A percentile compares a stretch with the other conserved stretches of the same genome.
Evolutionary conservation across 202 grass and related monocot genomes (phyloP).

Genomic region (Sporobolus alterniflorus): DNA sequence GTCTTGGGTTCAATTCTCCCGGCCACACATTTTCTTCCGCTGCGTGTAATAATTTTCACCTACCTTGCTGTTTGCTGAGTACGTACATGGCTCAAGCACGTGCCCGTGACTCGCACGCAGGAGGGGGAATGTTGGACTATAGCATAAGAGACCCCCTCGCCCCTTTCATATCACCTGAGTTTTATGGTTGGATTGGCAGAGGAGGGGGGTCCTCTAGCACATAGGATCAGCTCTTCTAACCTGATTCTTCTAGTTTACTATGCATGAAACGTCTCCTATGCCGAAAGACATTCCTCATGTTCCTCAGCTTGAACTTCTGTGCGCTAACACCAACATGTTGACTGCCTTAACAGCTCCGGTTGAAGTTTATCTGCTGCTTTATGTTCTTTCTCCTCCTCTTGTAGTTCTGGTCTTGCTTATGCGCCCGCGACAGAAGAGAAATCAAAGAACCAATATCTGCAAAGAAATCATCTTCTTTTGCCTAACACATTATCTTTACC

Average conservation of each 20-base stretch:
- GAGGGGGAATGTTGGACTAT: too few relatives aligned
- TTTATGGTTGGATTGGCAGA: too few relatives aligned
- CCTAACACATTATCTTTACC: neutral
- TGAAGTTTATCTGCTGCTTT: too few relatives aligned
- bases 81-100: too few relatives aligned
- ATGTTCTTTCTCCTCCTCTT: neutral
- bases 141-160: too few relatives aligned
- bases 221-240: neutral
- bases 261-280: neutral
- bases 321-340: neutral
- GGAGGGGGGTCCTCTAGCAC: too few relatives aligned
- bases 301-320: neutral
- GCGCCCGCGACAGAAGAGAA: neutral
- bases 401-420: neutral
- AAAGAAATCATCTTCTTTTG: neutral
- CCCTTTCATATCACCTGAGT: too few relatives aligned
- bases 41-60: too few relatives aligned
- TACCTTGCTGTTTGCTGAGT: too few relatives aligned
- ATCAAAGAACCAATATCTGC: conserved; percentile 10
- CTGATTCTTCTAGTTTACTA: neutral
- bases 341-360: neutral
- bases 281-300: neutral
- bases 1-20: too few relatives aligned
- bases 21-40: too few relatives aligned
- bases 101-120: too few relatives aligned